A percentile compares a stretch with the other conserved stretches of the same genome.
These are phyloP conservation scores for Baorangia bicolor DNA, from an alignment of 768 basidiomycete species.

Conservation along the genomic window DNA sequence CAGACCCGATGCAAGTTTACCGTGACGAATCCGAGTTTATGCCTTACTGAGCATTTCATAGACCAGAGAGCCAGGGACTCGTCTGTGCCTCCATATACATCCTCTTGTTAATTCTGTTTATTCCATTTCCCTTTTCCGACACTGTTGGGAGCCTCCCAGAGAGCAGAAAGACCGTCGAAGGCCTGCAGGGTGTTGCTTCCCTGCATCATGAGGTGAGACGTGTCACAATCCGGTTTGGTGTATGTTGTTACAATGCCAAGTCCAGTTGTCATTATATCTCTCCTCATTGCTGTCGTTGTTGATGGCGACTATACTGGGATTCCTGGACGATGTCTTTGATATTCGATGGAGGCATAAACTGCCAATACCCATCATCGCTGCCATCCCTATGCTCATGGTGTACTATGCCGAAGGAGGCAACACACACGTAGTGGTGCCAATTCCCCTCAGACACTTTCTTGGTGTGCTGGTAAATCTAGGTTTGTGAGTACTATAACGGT, in stretches of 20 bases:
- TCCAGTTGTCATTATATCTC: conserved; percentile 85
- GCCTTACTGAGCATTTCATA: conserved; percentile 31
- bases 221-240: background rate
- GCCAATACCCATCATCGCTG: conserved; percentile 94
- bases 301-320: conserved; percentile 91
- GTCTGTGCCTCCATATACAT: conserved; percentile 90
- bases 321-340: conserved; percentile 96
- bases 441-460: conserved; percentile 71
- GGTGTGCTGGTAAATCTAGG: conserved; percentile 87
- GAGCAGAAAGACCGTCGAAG: conserved; percentile 47
- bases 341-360: conserved; percentile 98
- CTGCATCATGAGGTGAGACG: conserved; percentile 71
- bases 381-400: conserved; percentile 91
- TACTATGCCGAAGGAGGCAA: conserved; percentile 95
- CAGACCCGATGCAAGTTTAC: conserved; percentile 60
- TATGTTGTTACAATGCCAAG: background rate
- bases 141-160: conserved; percentile 50
- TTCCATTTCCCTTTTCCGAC: conserved; percentile 91
- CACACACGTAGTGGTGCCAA: conserved; percentile 90
- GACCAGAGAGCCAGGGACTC: conserved; percentile 93
- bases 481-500: conserved; percentile 41
- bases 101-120: conserved; percentile 83
- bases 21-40: background rate
- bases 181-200: conserved; percentile 43
- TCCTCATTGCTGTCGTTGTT: conserved; percentile 90